These are phyloP conservation scores for Fusarium vanettenii DNA, from an alignment of 2,329 filamentous ascomycete species.

Conservation along the genomic window DNA sequence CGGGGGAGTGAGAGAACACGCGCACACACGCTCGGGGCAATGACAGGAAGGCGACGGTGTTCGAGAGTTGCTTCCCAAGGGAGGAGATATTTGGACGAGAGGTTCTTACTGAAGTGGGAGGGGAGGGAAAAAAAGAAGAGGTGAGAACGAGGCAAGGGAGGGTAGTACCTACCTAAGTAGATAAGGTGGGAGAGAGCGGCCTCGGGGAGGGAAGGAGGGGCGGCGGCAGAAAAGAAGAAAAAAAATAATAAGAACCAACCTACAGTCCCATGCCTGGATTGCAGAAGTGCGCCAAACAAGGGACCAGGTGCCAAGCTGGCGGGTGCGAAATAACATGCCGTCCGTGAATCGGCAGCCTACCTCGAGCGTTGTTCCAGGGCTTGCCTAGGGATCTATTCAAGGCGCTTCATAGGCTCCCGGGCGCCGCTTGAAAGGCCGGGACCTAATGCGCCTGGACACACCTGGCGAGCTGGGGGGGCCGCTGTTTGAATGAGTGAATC, in stretches of 20 bases:
- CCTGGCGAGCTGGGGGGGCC: neutral
- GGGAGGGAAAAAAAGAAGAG: slow-evolving; percentile 3
- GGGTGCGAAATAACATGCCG: slow-evolving; percentile 9
- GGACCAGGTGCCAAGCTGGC: slow-evolving; percentile 22
- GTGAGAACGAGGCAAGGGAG: slow-evolving; percentile 24
- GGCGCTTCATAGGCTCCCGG: slow-evolving; percentile 30
- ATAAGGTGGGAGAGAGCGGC: neutral
- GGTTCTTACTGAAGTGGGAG: neutral
- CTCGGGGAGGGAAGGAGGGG: slow-evolving; percentile 13
- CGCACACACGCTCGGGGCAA: slow-evolving; percentile 13
- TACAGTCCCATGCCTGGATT: slow-evolving; percentile 3
- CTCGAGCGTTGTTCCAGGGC: neutral
- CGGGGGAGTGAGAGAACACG: slow-evolving; percentile 14
- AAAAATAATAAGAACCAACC: neutral
- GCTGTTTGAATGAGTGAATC: neutral
- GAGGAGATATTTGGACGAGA: neutral
- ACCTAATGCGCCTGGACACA: slow-evolving; percentile 28
- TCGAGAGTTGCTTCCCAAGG: neutral
- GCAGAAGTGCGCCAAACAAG: slow-evolving; percentile 11
- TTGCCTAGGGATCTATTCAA: neutral
- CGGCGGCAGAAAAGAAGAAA: neutral
- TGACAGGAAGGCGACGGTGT: neutral
- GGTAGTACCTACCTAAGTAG: slow-evolving; percentile 28
- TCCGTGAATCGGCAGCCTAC: slow-evolving; percentile 29
- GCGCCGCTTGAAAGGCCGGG: slow-evolving; percentile 27